A percentile compares a stretch with the other conserved stretches of the same genome.
Evolutionary conservation across 2,329 filamentous ascomycete genomes (phyloP).

Genomic region (Ceratocystis lukuohia): DNA sequence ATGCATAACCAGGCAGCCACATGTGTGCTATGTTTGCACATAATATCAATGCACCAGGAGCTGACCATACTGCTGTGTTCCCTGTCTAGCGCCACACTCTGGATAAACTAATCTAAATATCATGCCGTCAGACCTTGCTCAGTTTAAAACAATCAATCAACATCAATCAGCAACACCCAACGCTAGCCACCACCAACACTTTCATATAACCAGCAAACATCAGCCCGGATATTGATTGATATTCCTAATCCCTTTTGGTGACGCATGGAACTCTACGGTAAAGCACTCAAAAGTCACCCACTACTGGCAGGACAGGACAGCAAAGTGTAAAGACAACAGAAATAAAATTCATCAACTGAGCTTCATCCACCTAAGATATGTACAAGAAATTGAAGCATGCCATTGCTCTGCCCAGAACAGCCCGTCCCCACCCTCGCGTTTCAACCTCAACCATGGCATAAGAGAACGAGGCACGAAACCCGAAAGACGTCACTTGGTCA

Average conservation of each 20-base stretch:
- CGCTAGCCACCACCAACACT: not conserved
- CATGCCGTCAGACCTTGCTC: not conserved
- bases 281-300: no score
- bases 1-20: no score
- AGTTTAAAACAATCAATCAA: not conserved
- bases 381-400: not conserved
- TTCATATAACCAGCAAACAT: not conserved
- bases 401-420: not conserved
- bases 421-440: not conserved
- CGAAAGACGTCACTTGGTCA: not conserved
- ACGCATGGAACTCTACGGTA: no score
- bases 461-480: not conserved
- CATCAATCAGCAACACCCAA: not conserved
- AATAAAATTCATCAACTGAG: no score
- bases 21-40: no score
- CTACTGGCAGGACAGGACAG: no score
- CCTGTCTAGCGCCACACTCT: not conserved
- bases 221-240: not conserved
- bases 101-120: not conserved
- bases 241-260: no score
- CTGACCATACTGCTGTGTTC: not conserved
- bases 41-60: no score
- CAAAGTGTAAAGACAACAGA: no score
- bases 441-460: not conserved
- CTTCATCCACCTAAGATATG: not conserved